Percentiles rank a stretch among this genome's conserved stretches.
phyloP scores from a whole-genome alignment of 441 rosid genomes.

The Aquilaria agallochum region DNA sequence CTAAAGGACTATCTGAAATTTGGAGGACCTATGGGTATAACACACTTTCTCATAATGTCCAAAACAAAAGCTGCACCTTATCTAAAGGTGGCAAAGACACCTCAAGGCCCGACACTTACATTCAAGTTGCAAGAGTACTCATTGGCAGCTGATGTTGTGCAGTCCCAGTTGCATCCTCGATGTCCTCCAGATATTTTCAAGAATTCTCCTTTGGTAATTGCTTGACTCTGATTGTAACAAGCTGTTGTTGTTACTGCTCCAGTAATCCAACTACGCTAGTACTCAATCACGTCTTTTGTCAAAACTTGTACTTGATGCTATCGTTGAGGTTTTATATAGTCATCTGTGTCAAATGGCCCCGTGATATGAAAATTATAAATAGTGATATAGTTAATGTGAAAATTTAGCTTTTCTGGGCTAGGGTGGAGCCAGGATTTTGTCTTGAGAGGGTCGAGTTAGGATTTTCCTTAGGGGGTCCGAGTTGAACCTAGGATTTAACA shows the following conservation, averaged over 20 bases:
- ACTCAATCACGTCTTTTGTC: too few relatives aligned
- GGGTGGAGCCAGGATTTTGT: too few relatives aligned
- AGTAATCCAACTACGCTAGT: too few relatives aligned
- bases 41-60: slow-evolving; percentile 79
- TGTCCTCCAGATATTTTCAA: slow-evolving; percentile 93
- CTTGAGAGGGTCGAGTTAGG: too few relatives aligned
- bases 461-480: too few relatives aligned
- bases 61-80: slow-evolving; percentile 64
- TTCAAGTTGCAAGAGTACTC: slow-evolving; percentile 80
- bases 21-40: slow-evolving; percentile 96
- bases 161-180: slow-evolving; percentile 81
- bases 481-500: too few relatives aligned
- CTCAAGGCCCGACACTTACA: slow-evolving; percentile 82
- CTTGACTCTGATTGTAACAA: not conserved
- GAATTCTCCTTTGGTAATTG: slow-evolving; percentile 71
- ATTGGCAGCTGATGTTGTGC: slow-evolving; percentile 69
- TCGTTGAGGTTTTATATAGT: too few relatives aligned
- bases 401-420: too few relatives aligned
- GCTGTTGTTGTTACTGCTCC: too few relatives aligned
- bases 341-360: not conserved
- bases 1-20: slow-evolving; percentile 81
- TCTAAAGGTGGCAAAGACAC: slow-evolving; percentile 74
- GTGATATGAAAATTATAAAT: not conserved
- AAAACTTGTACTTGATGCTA: too few relatives aligned
- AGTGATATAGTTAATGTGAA: not conserved